These are phyloP conservation scores for Quercus berberidifolia DNA, from an alignment of 306 rosid genomes.

Conservation along the genomic window DNA sequence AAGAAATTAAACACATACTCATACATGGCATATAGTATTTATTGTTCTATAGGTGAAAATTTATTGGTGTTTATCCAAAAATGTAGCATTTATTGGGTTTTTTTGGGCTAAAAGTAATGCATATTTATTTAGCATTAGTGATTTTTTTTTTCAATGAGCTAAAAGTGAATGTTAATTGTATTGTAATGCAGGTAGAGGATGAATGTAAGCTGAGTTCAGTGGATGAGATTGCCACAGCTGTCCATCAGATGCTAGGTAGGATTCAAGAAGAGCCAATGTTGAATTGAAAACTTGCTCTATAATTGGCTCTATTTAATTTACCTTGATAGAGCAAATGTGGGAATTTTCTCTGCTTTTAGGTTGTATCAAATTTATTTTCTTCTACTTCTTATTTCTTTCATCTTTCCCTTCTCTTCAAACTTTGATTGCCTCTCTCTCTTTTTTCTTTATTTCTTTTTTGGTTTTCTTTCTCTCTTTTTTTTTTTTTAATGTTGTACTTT, in stretches of 20 bases:
- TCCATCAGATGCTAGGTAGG: conserved; percentile 61
- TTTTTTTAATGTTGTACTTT: not conserved
- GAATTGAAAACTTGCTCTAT: conserved; percentile 21
- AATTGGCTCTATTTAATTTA: conserved; percentile 4
- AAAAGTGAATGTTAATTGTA: conserved; percentile 7
- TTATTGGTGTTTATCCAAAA: not conserved
- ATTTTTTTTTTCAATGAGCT: not conserved
- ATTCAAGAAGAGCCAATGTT: conserved; percentile 69
- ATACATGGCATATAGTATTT: too few relatives aligned
- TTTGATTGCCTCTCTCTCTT: not conserved
- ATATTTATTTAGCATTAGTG: too few relatives aligned
- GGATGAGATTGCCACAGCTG: conserved; percentile 84
- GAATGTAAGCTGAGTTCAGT: conserved; percentile 78
- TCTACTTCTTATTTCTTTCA: not conserved
- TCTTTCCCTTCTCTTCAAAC: not conserved
- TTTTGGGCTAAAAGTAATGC: not conserved
- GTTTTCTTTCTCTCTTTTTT: not conserved
- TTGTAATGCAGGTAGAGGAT: conserved; percentile 66
- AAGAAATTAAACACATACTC: not conserved
- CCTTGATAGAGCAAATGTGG: conserved; percentile 4
- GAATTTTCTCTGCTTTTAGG: conserved; percentile 22
- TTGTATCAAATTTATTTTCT: conserved; percentile 42
- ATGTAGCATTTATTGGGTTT: not conserved
- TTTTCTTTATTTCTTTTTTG: not conserved
- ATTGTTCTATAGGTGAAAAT: too few relatives aligned